Base-by-base conservation (phyloP, 345 rosid genomes). In the Citrus maxima region DNA sequence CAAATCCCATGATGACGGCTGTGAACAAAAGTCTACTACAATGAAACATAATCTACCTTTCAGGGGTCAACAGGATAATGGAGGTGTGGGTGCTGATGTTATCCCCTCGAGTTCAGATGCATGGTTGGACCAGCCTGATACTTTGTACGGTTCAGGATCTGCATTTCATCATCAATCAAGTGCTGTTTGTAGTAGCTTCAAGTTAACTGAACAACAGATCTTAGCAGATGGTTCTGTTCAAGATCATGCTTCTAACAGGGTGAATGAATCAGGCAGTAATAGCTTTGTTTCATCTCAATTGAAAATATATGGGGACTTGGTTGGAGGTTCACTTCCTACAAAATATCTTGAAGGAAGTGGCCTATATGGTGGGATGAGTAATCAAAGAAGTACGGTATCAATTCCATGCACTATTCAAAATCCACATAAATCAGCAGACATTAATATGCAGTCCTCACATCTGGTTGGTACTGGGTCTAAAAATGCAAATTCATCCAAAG, bases 61-160 rank as follows among this genome's bases (percentile, higher is more conserved):
- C 27, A 75, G 77, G 63, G 73, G 32, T 13, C 79, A 76, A 38
- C 68, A 77, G 73, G 79, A 76, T 51, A 72, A 55, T 34, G 78
- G 81, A 61, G 82, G 42, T 59, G 82, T 79, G n/a, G 87, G 84
- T 40, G 89, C 89, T 80, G 88, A 88, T 84, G 84, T 86, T 25
- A 84, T 84, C 70, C 81, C 88, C 58, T 79, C 88, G 3, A 88
- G 86, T 79, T 85, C 84, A 1, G 84, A 82, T 67, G 75, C 75
- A 4, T 89, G 92, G 92, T 69, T 81, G 80, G 88, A 88, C 68
- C 89, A 88, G 77, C 90, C 75, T 76, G 82, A 81, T 81, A 77
- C 87, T 49, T 80, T 84, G 42, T 10, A 59, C 69, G 69, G 79
- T 77, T 81, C 77, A 24, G 73, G 77, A 77, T 66, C 80, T 78